These are phyloP conservation scores for Eragrostis curvula DNA, from an alignment of 176 grass and related monocot species.

Conservation along the genomic window DNA sequence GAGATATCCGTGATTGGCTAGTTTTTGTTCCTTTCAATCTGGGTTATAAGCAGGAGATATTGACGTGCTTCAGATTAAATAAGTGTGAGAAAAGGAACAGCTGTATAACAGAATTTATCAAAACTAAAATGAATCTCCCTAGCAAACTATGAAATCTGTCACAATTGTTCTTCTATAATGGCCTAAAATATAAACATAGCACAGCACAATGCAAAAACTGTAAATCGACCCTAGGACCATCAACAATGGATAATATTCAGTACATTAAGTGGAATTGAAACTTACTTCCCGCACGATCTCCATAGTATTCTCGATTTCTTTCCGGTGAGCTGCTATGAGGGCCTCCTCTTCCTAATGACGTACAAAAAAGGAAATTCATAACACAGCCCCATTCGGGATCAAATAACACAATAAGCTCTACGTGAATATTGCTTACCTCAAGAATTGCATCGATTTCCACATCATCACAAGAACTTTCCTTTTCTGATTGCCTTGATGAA, in stretches of 20 bases:
- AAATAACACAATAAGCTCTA: slow-evolving; percentile 21
- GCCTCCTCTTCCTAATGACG: slow-evolving; percentile 90
- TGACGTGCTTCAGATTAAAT: background rate
- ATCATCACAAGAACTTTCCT: slow-evolving; percentile 82
- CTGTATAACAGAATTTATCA: background rate
- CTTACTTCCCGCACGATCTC: slow-evolving; percentile 97
- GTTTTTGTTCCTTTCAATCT: background rate
- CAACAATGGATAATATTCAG: background rate
- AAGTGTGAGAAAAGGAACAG: background rate
- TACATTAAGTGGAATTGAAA: slow-evolving; percentile 46
- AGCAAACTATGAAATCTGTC: background rate
- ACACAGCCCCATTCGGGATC: slow-evolving; percentile 5
- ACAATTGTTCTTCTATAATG: background rate
- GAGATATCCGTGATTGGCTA: background rate
- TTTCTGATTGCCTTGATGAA: slow-evolving; percentile 70
- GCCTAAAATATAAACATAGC: background rate
- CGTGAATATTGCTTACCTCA: slow-evolving; percentile 67
- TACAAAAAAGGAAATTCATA: slow-evolving; percentile 33
- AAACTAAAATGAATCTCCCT: background rate
- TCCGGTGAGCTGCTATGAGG: slow-evolving; percentile 96
- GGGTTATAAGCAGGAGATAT: background rate
- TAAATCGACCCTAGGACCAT: background rate
- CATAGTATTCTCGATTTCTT: slow-evolving; percentile 99
- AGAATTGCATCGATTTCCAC: slow-evolving; percentile 94
- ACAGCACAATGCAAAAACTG: background rate